Evolutionary conservation across 2,329 filamentous ascomycete species (phyloP).

Genomic region (Zasmidium angulare): DNA sequence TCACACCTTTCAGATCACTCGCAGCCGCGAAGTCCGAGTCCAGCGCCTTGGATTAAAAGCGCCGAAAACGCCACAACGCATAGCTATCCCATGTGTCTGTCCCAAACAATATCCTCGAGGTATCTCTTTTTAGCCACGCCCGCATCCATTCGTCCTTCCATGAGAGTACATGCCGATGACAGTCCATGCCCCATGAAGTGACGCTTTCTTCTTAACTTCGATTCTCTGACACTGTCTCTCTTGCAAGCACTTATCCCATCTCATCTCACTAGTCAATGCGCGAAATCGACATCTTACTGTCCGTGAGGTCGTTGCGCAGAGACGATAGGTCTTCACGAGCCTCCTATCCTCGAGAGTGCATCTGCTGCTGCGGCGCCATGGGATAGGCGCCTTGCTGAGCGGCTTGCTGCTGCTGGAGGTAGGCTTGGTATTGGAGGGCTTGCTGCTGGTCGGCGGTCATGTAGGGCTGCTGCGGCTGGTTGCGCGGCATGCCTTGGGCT

Average conservation of each 20-base stretch:
- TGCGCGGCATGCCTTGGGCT: constrained; percentile 31
- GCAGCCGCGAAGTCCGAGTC: too few relatives aligned
- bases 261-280: not conserved
- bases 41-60: not conserved
- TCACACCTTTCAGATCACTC: not conserved
- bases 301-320: not conserved
- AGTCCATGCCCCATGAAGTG: not conserved
- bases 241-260: too few relatives aligned
- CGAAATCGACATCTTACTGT: not conserved
- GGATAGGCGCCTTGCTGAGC: constrained; percentile 38
- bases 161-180: too few relatives aligned
- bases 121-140: not conserved
- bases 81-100: not conserved
- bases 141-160: too few relatives aligned
- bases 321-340: constrained; percentile 4
- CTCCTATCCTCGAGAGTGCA: constrained; percentile 30
- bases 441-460: constrained; percentile 42
- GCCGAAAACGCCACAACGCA: not conserved
- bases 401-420: constrained; percentile 39
- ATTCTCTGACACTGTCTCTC: too few relatives aligned
- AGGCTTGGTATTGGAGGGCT: constrained; percentile 41
- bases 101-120: not conserved
- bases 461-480: constrained; percentile 31
- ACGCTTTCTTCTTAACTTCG: not conserved
- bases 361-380: constrained; percentile 37